phyloP scores from a whole-genome alignment of 169 alveolate genomes.

The Plasmodium coatneyi region DNA sequence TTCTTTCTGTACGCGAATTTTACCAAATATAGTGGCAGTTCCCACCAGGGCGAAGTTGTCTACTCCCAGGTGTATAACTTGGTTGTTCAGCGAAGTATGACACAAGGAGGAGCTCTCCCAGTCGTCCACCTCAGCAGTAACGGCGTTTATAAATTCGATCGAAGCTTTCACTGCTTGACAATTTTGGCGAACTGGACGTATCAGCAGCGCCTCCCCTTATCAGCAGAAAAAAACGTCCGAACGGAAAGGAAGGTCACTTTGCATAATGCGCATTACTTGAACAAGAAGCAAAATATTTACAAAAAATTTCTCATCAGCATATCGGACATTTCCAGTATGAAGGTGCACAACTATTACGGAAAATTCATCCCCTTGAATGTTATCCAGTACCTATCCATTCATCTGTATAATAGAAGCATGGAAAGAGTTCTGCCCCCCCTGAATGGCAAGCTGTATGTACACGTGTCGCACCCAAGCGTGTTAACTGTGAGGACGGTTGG shows the following conservation, averaged over 20 bases:
- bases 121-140: conserved; percentile 12
- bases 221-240: background rate
- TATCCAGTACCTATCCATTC: conserved; percentile 29
- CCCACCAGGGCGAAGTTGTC: background rate
- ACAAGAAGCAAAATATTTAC: background rate
- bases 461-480: conserved; percentile 26
- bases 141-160: conserved; percentile 23
- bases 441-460: conserved; percentile 20
- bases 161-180: conserved; percentile 2
- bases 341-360: conserved; percentile 19
- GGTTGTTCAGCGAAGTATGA: background rate
- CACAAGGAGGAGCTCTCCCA: background rate
- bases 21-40: background rate
- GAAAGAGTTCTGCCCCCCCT: conserved; percentile 30
- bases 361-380: conserved; percentile 53
- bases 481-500: conserved; percentile 23
- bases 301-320: conserved; percentile 17
- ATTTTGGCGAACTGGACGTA: background rate
- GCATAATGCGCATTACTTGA: background rate
- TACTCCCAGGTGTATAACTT: conserved; percentile 37
- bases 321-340: conserved; percentile 18
- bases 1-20: conserved; percentile 35
- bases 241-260: background rate
- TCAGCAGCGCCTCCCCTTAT: background rate
- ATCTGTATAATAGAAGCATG: conserved; percentile 20